phyloP scores from a whole-genome alignment of 2,329 filamentous ascomycete species.

The Fusarium sp. region DNA sequence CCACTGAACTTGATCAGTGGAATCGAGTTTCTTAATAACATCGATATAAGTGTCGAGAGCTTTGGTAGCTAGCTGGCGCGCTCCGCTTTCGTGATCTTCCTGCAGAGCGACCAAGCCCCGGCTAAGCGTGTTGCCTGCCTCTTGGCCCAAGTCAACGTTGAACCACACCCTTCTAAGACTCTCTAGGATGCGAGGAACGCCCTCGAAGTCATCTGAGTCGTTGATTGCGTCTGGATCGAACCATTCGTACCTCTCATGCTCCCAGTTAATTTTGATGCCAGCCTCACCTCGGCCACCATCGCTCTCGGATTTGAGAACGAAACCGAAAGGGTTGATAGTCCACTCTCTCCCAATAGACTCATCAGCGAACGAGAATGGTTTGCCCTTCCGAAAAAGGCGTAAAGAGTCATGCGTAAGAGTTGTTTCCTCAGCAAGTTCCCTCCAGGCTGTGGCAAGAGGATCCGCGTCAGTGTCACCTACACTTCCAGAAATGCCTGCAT shows the following conservation, averaged over 20 bases:
- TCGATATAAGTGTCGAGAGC: conserved; percentile 62
- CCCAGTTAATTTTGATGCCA: conserved; percentile 67
- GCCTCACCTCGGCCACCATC: conserved; percentile 50
- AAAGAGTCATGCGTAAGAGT: conserved; percentile 58
- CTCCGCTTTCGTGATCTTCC: conserved; percentile 67
- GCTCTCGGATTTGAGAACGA: conserved; percentile 54
- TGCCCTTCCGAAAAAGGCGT: conserved; percentile 64
- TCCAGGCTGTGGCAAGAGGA: conserved; percentile 66
- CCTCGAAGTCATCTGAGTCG: conserved; percentile 56
- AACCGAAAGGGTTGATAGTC: conserved; percentile 72
- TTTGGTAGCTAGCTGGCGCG: conserved; percentile 64
- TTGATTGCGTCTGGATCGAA: conserved; percentile 61
- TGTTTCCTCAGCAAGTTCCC: conserved; percentile 72
- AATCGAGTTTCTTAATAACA: conserved; percentile 52
- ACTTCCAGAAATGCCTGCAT: conserved; percentile 70
- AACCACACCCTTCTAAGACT: conserved; percentile 69
- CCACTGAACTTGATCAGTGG: conserved; percentile 52
- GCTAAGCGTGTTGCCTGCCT: conserved; percentile 57
- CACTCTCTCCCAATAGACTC: conserved; percentile 63
- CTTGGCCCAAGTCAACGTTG: conserved; percentile 59
- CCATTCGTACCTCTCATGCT: conserved; percentile 69
- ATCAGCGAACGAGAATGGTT: conserved; percentile 67
- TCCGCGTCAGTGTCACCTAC: conserved; percentile 63
- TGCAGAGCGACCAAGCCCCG: conserved; percentile 60
- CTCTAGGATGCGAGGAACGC: conserved; percentile 67